phyloP scores from a whole-genome alignment of 2,329 filamentous ascomycete species.

The Colletotrichum lindemuthianum region DNA sequence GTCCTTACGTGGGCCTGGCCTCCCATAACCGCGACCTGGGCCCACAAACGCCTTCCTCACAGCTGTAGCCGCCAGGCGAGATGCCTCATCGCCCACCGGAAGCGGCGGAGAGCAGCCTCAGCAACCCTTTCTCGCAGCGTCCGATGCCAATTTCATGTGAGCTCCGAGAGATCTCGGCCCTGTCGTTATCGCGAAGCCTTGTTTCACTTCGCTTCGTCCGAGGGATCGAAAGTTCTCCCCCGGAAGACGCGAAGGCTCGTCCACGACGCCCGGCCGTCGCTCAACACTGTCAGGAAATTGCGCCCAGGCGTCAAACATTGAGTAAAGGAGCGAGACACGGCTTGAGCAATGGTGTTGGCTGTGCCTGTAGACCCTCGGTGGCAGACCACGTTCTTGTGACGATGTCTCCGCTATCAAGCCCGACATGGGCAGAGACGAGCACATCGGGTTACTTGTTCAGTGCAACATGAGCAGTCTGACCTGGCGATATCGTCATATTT shows the following conservation, averaged over 20 bases:
- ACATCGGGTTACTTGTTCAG: background rate
- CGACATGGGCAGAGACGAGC: conserved; percentile 3
- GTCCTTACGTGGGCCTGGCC: conserved; percentile 18
- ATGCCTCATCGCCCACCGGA: conserved; percentile 11
- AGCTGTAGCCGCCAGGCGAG: conserved; percentile 21
- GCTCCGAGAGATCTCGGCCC: conserved; percentile 3
- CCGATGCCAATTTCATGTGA: conserved; percentile 13
- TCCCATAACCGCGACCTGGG: conserved; percentile 21
- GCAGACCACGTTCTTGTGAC: conserved; percentile 24
- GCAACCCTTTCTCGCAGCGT: background rate
- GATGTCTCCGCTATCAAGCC: conserved; percentile 12
- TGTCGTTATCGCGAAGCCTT: conserved; percentile 6
- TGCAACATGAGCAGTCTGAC: conserved; percentile 18
- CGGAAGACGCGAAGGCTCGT: conserved; percentile 4
- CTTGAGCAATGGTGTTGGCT: background rate
- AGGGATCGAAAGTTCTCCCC: conserved; percentile 7
- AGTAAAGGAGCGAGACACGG: conserved; percentile 23
- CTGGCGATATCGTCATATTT: conserved; percentile 17
- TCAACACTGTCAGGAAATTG: conserved; percentile 21
- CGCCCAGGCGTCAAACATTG: background rate
- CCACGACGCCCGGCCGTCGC: background rate
- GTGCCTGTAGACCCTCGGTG: background rate
- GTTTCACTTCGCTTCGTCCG: conserved; percentile 24
- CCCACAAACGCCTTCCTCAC: conserved; percentile 8
- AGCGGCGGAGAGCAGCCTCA: conserved; percentile 2